phyloP scores from a whole-genome alignment of 192 early-diverging fungal genomes.

The Ramicandelaber brevisporus region DNA sequence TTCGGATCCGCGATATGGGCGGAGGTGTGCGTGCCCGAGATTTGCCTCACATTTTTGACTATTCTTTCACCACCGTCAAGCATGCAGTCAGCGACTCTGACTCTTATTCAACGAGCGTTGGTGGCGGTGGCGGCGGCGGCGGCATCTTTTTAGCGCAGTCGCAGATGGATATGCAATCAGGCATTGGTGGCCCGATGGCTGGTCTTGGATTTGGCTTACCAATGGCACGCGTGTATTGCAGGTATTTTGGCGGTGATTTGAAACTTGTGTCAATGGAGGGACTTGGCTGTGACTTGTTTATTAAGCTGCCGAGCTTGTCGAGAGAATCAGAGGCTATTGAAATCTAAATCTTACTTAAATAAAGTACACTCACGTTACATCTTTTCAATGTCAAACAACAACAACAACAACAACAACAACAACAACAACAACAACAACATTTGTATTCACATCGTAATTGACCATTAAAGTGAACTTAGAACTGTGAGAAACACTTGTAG shows the following conservation, averaged over 20 bases:
- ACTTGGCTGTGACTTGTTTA: constrained; percentile 79
- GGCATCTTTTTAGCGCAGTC: constrained; percentile 48
- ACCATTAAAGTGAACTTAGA: too few relatives aligned
- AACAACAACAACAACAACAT: too few relatives aligned
- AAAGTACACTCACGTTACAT: too few relatives aligned
- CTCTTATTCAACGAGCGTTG: constrained; percentile 2
- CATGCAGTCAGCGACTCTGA: constrained; percentile 19
- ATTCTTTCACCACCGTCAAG: constrained; percentile 74
- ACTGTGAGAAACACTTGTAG: too few relatives aligned
- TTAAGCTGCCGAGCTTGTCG: constrained; percentile 66
- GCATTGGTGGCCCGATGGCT: constrained; percentile 71
- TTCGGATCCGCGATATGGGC: constrained; percentile 76
- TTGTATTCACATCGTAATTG: too few relatives aligned
- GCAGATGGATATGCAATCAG: constrained; percentile 58
- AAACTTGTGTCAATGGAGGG: constrained; percentile 59
- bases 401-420: too few relatives aligned
- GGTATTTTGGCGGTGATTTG: constrained; percentile 82
- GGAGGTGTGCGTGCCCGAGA: constrained; percentile 64
- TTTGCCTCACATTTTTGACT: constrained; percentile 64
- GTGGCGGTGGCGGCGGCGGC: constrained; percentile 5
- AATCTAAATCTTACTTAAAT: too few relatives aligned
- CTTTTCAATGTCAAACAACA: too few relatives aligned
- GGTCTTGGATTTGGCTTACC: constrained; percentile 59
- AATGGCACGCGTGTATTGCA: constrained; percentile 64
- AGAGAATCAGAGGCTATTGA: too few relatives aligned